Percentiles rank a stretch among this genome's conserved stretches.
Evolutionary conservation across 148 eudicot genomes (phyloP).

Genomic region (Camellia sinensis): DNA sequence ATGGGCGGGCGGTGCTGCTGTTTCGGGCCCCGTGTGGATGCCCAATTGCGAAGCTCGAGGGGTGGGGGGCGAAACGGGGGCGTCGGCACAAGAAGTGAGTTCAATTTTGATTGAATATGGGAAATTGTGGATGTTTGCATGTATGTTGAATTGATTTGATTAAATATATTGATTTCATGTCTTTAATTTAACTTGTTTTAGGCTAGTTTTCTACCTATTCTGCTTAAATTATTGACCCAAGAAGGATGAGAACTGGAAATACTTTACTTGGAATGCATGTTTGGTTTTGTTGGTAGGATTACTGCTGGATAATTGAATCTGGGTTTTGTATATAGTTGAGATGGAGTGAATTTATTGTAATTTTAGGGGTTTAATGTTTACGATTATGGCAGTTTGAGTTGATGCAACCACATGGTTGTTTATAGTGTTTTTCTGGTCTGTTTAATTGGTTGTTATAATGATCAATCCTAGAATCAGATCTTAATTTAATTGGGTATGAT

Average conservation of each 20-base stretch:
- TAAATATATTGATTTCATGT: too few relatives aligned
- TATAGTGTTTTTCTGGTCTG: not conserved
- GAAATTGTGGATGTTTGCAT: not conserved
- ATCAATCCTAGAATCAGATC: not conserved
- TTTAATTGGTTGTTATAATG: not conserved
- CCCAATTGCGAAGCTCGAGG: constrained; percentile 75
- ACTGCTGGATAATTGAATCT: not conserved
- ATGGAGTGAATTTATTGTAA: not conserved
- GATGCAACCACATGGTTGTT: not conserved
- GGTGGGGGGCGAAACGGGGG: constrained; percentile 68
- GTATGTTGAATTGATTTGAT: too few relatives aligned
- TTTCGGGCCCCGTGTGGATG: constrained; percentile 81
- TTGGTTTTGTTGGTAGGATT: not conserved
- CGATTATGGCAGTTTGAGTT: not conserved
- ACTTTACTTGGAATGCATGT: constrained; percentile 1
- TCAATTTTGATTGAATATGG: not conserved
- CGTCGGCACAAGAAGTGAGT: constrained; percentile 78
- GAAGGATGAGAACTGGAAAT: constrained; percentile 10
- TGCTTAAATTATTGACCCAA: not conserved
- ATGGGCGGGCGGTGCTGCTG: constrained; percentile 84
- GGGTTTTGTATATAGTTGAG: not conserved
- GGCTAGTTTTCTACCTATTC: not conserved
- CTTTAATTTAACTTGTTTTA: not conserved
- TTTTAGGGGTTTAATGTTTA: too few relatives aligned
- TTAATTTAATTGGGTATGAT: not conserved